Base-by-base conservation (phyloP, 345 rosid species). In the Gossypium ekmanianum region DNA sequence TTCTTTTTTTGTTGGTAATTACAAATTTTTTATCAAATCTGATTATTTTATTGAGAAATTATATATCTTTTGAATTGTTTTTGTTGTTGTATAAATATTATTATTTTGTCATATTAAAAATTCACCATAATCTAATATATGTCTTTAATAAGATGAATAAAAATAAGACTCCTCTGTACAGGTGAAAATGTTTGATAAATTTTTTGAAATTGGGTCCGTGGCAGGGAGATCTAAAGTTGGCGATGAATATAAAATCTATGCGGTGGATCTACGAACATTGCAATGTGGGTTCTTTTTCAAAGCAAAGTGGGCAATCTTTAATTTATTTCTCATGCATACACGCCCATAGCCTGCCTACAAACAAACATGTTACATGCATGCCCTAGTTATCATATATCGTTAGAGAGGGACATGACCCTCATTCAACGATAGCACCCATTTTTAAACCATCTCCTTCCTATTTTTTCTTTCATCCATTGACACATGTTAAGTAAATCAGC, bases 401-500 rank as follows among this genome's bases (percentile, higher is more conserved):
- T 61, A 27, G 16, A 13, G 44, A 14, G 67, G 67, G 45, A 34
- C 67, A 62, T 62, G 67, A 62, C 67, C 67, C 67, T 16, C 44
- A 7, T 12, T 14, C 43, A 17, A 6, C 43, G 3, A 48, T 11
- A 61, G 17, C 64, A 61, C 43, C 18, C 1, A 11, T 26, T 12
- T 26, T 61, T 27, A 26, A 61, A 34, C 45, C 24, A 56, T 51
- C 16, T 51, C n/a, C 17, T 24, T 10, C 17, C 1, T 22, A 1
- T 57, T 18, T 34, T 34, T 5, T 5, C 41, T 34, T 34, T 34
- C 6, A 4, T 34, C 41, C 7, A 34, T 34, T 5, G 41, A 34
- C 1, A 34, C 41, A 34, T 34, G 41, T 34, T 34, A 34, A 34
- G 41, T 34, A 34, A 4, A 34, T 34, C 41, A 34, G 41, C 41